Evolutionary conservation across 177 flowering plant species (phyloP).

Genomic region (Telopea speciosissima): DNA sequence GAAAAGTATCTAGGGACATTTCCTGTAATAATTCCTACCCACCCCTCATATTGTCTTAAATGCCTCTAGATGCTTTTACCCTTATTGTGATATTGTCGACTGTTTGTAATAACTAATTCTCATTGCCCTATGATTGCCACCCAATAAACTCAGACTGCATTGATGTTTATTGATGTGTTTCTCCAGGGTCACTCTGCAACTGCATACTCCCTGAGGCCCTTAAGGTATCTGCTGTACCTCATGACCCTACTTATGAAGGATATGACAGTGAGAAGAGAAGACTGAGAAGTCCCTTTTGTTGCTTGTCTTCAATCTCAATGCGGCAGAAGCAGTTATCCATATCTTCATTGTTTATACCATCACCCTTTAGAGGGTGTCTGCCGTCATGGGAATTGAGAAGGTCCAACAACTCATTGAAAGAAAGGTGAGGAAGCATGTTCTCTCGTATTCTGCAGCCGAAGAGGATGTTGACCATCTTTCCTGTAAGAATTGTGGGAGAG

Average conservation of each 20-base stretch:
- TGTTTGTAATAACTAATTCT: not conserved
- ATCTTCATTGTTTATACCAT: conserved; percentile 55
- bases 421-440: conserved; percentile 22
- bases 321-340: conserved; percentile 60
- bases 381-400: conserved; percentile 71
- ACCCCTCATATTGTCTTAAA: too few species aligned
- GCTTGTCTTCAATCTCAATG: conserved; percentile 74
- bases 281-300: conserved; percentile 57
- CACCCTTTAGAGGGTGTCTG: conserved; percentile 61
- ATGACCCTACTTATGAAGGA: conserved; percentile 43
- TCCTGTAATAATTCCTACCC: too few species aligned
- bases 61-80: too few species aligned
- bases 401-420: conserved; percentile 42
- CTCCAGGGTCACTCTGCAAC: conserved; percentile 68
- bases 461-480: conserved; percentile 4
- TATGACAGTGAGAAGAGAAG: conserved; percentile 57
- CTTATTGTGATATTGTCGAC: too few species aligned
- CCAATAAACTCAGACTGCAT: not conserved
- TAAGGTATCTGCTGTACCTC: conserved; percentile 48
- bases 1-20: too few species aligned
- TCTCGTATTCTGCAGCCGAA: not conserved
- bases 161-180: not conserved
- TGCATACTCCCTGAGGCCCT: conserved; percentile 78
- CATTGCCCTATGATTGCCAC: not conserved
- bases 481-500: not conserved